Base-by-base conservation (phyloP, 2,329 filamentous ascomycete genomes). In the Trichoderma endophyticum region DNA sequence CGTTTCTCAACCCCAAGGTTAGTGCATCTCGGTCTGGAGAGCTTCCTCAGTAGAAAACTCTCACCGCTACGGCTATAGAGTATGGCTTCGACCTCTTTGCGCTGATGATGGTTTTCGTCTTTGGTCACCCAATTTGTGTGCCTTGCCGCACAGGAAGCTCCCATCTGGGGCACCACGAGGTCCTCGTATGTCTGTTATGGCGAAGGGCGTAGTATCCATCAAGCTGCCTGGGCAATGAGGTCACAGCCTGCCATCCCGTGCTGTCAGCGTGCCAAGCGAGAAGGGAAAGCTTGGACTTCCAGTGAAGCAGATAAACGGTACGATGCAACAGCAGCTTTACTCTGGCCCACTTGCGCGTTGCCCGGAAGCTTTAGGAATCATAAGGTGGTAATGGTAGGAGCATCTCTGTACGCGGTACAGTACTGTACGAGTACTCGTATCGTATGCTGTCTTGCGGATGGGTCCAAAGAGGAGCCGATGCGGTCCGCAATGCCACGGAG, bases 201-300 rank as follows among this genome's bases (percentile, higher is more conserved):
- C 36, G 4, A 26, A 21, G 57, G 39, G 67, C 39, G 70, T 51
- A 59, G 61, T 28, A 36, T 28, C 26, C 36, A n/a, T 34, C n/a
- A 21, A 34, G 30, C 21, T 26, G 56, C 30, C 36, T 34, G 7
- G 51, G 70, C 70, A 61, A 51, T 54, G 70, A 65, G 34, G 34
- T 51, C 26, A 65, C 62, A 51, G 62, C 24, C 36, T 36, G 51
- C 36, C 61, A 64, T 70, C 59, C 59, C 67, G 34, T 54, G 56
- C n/a, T 51, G 39, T 15, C 32, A 69, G 57, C 56, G 14, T 70
- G 67, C 67, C 67, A 51, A 61, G 36, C 39, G 48, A 32, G 62
- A n/a, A 14, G 12, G 21, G 34, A 56, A 68, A 9, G 54, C 65
- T 3, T 48, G 32, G 43, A 14, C 54, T 68, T 24, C 63, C 48